Base-by-base conservation (phyloP, 2,329 filamentous ascomycete genomes). In the Colletotrichum tanaceti region DNA sequence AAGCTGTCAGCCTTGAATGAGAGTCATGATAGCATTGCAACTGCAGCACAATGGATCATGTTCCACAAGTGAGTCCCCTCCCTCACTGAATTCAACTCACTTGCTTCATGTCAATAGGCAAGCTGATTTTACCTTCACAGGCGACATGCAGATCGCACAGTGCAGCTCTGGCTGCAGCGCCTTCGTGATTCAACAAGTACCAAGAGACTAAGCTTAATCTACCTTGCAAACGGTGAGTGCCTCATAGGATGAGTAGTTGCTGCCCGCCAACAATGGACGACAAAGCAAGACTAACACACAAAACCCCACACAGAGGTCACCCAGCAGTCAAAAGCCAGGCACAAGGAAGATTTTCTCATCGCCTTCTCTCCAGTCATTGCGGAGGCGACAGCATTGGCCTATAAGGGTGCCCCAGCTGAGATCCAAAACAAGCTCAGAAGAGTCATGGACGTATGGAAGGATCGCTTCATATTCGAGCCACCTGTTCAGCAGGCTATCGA, bases 21-120 rank as follows among this genome's bases (percentile, higher is more conserved):
- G 82, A 97, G 94, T 13, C 95, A 99, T 79, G 96, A 99, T 78
- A 97, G 94, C 81, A 98, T 99, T 76, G 89, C 97, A 70, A 95
- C 93, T 43, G 94, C 97, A 71, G 94, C 96, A 66, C 95, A 98
- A 89, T 99, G 97, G 97, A 96, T 99, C 71, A 97, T 99, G 91
- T 99, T 99, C 79, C 95, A 99, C 82, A 91, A 71, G 79, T 71
- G 58, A 71, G 41, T 22, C 10, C 16, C 18, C 13, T 20, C 11
- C 24, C 22, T 32, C 7, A 70, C 35, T 28, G 14, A 49, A 3
- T 28, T 43, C 22, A 24, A 44, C 62, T 69, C 50, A 65, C 62
- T 67, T 60, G 18, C 14, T 28, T 68, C 64, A 22, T 46, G 16
- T 22, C 28, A 14, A 18, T 6, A 5, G 11, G 47, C 39, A 71